Conservation (phyloP, 1,284 basidiomycete species). For the Pulveroboletus sp. region DNA sequence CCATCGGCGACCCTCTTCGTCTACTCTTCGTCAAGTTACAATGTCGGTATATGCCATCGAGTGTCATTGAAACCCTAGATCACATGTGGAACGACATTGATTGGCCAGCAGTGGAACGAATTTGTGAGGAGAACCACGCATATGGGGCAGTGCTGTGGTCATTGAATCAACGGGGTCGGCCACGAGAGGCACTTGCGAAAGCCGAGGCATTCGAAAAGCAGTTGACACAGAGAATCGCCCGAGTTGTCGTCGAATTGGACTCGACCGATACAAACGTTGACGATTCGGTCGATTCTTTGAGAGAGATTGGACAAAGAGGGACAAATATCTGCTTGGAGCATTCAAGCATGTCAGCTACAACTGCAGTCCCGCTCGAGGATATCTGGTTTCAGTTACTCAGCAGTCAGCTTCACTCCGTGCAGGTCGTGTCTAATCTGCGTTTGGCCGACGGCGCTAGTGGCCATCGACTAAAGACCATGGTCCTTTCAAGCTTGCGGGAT, state of each 20-base stretch:
- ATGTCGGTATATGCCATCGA: constrained; percentile 66
- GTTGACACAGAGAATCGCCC: constrained; percentile 53
- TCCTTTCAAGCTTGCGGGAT: constrained; percentile 58
- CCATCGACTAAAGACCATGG: constrained; percentile 27
- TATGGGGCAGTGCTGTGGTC: constrained; percentile 87
- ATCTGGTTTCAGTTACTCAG: constrained; percentile 89
- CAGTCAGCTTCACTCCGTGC: constrained; percentile 79
- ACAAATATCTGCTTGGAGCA: constrained; percentile 69
- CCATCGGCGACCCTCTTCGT: constrained; percentile 52
- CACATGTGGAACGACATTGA: constrained; percentile 52
- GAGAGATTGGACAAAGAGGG: constrained; percentile 59
- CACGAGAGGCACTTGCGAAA: constrained; percentile 66
- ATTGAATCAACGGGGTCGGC: constrained; percentile 64
- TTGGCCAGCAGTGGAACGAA: constrained; percentile 55
- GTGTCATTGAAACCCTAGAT: constrained; percentile 70
- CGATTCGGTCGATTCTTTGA: constrained; percentile 45
- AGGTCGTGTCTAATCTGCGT: constrained; percentile 55
- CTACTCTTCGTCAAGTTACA: constrained; percentile 74
- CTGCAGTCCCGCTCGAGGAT: constrained; percentile 70
- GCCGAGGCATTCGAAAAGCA: constrained; percentile 62
- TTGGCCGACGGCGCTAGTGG: constrained; percentile 10
- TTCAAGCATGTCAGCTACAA: constrained; percentile 47
- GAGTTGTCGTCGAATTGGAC: constrained; percentile 34
- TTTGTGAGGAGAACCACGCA: constrained; percentile 67
- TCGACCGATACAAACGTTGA: constrained; percentile 33